Base-by-base conservation (phyloP, 163 green algal genomes). In the Trebouxia gelatinosa region DNA sequence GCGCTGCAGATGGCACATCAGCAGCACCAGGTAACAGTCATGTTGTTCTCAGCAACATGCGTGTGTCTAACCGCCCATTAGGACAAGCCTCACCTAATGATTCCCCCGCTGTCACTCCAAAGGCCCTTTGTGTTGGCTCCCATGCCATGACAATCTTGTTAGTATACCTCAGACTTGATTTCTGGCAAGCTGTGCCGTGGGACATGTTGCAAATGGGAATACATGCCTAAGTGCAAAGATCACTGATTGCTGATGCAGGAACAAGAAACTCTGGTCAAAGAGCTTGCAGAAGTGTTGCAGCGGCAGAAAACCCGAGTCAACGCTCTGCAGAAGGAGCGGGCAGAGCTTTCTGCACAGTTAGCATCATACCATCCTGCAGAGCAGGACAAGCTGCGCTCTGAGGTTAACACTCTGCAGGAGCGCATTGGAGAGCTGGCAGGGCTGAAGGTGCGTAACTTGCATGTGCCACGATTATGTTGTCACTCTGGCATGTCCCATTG, bases 261-360 rank as follows among this genome's bases (percentile, higher is more conserved):
- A 72, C 72, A 82, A 7, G 81, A 85, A 77, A 57, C 50, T 19
- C 54, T 86, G 46, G 61, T 85, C 35, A 57, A 62, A 6, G 82
- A 92, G 72, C 74, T 92, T 1, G 86, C 84, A 5, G 65, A 83
- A 16, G 87, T 91, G 78, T 79, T 91, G 76, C 82, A 87, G 78
- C 87, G 92, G 75, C 90, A 93, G 81, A 92, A 93, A 82, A 67
- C 83, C 0, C 81, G 86, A 72, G 84, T 93, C 31, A 83, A 89
- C 67, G 82, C 75, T 4, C 65, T 93, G 65, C 85, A 90, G 54
- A 80, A 79, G 58, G 89, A 94, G 58, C 81, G 82, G 61, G 84
- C 85, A 11, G 81, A 86, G 31, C 76, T 89, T 31, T 58, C 34
- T 0, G 65, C 74, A 6, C 79, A 89, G 70, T 75, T 91, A 37